Evolutionary conservation across 495 filamentous ascomycete species (phyloP), one percentile per base, ranked within the genome.

Genomic region (Cetradonia linearis): DNA sequence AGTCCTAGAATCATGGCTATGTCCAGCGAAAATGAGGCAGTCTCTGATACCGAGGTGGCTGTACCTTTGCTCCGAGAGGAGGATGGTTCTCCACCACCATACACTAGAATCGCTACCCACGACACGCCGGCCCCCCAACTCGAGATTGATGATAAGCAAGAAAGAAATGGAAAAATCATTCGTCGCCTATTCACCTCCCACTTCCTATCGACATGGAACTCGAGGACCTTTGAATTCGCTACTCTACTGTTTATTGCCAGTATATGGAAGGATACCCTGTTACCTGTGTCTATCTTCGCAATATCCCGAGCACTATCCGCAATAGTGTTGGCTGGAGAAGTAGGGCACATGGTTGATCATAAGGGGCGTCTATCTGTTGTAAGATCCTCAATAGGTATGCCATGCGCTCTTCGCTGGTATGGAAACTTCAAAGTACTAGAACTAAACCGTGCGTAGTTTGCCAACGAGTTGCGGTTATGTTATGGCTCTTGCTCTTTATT

Each of bases 171-270:
- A 28, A 53, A 53, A 28, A 53, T 23, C 20, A 44, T 59, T 25
- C 55, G 33, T 20, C 48, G 62, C 13, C 73, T 80, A 2, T 81
- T 80, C 56, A 67, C 70, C 8, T 78, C 81, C 2, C 82, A 85
- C 66, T 78, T 81, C 63, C 71, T 84, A 4, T 84, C 81, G 0
- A 83, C 81, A 5, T 85, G 82, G 82, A 85, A 85, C 61, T 77
- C 80, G 2, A 72, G 82, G 20, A 60, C 74, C 14, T 85, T 83
- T 66, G 82, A 85, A 61, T 81, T 81, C 62, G 81, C 67, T 46
- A 74, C 76, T 9, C 75, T 79, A 36, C 70, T 81, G 18, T 83
- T 78, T 66, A 71, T 81, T 1, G 81, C 81, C 5, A 31, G 70
- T 27, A 72, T 78, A 58, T 81, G 71, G 65, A 76, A 77, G 0